Evolutionary conservation across 371 early-diverging fungal genomes (phyloP), one percentile per base, ranked within the genome.

Genomic region (Mucor saturninus): DNA sequence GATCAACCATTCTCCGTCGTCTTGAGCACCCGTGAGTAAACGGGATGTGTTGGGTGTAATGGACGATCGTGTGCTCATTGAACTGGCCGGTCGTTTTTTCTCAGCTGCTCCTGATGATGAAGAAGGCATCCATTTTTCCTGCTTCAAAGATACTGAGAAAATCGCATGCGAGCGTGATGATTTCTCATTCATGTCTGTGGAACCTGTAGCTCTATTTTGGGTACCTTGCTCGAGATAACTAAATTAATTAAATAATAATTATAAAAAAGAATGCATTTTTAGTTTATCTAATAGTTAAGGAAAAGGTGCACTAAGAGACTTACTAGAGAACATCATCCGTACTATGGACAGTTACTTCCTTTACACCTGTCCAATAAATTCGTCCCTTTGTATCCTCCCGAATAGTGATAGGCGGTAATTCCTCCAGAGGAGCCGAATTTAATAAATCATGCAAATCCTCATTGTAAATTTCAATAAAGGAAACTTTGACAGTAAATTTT

Each of bases 161-260:
- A 99, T 96, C 46, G 99, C 99, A 79, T 99, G 99, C 26, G 97
- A 96, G 62, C 99, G 81, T 5, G 98, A 97, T 0, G 97, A 96
- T 51, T 91, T 83, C 46, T 86, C 91, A 81, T 99, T 99, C 99
- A 98, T 98, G 56, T 95, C 93, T 13, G 99, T 99, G n/a, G 93
- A 85, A 48, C 93, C 95, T 2, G 98, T 97, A 46, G 94, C 95
- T 58, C 99, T 86, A 69, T 90, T 87, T 53, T 86, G 82, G 35
- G 90, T 89, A 57, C 97, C 94, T 69, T 85, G 86, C 58, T 89
- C 83, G 37, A 96, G 80, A 68, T 88, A 73, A 21, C 84, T 87
- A 60, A 14, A 51, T 37, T 35, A 21, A 21, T 21, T 21, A 21
- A 21, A 21, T 21, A 21, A 21, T 21, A 21, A 21, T 21, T 21